These are phyloP conservation scores for Pseudisothecium myosuroides DNA, from an alignment of 225 moss, liverwort and hornwort species.

Conservation along the genomic window DNA sequence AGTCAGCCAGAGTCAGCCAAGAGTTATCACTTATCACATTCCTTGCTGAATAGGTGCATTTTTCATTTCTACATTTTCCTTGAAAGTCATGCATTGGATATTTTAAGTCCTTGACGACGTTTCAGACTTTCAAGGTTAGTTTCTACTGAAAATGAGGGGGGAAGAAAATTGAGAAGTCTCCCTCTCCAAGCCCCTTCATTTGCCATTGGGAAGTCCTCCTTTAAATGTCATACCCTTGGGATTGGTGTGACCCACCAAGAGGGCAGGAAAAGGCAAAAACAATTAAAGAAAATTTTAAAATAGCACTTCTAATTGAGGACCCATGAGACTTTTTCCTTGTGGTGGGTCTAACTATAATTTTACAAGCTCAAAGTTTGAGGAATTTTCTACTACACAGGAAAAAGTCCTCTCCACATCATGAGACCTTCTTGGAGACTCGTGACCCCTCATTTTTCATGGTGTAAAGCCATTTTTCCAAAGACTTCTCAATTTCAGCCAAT, in stretches of 20 bases:
- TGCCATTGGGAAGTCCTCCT: not conserved
- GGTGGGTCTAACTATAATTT: accelerated
- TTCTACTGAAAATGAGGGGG: too few species aligned
- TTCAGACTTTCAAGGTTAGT: too few species aligned
- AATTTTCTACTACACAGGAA: accelerated
- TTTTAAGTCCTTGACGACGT: not conserved
- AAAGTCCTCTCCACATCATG: not conserved
- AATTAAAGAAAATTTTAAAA: too few species aligned
- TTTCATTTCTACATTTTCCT: not conserved
- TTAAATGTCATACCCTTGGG: too few species aligned
- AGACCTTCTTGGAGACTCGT: not conserved
- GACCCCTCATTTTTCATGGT: not conserved
- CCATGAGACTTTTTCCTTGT: accelerated
- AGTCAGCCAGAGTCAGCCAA: not conserved
- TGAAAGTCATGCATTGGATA: not conserved
- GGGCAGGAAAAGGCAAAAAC: not conserved
- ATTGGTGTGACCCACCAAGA: not conserved
- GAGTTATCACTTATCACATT: not conserved
- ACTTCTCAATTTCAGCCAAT: not conserved
- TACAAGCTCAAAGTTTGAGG: not conserved
- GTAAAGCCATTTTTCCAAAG: not conserved
- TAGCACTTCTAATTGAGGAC: accelerated
- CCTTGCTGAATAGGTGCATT: not conserved
- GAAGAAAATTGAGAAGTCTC: not conserved
- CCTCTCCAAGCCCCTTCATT: accelerated